Evolutionary conservation across 768 basidiomycete species (phyloP).

Genomic region (Strobilomyces confusus): DNA sequence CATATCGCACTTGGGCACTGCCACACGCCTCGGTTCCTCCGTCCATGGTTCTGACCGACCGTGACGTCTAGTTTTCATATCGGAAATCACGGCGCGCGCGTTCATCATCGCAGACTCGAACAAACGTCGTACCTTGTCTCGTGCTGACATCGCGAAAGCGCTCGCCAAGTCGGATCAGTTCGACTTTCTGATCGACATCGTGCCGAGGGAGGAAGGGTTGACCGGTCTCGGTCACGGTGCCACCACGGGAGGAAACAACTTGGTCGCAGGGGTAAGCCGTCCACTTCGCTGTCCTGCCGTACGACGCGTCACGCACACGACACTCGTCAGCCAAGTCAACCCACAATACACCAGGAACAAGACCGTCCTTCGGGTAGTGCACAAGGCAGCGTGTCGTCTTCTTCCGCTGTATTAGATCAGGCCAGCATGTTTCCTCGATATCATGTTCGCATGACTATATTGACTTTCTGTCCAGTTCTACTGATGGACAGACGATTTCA

Average conservation of each 20-base stretch:
- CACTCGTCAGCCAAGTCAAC: slow-evolving; percentile 22
- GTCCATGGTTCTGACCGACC: background rate
- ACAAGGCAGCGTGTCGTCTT: slow-evolving; percentile 18
- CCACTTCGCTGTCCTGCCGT: background rate
- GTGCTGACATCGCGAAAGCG: slow-evolving; percentile 91
- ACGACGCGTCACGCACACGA: background rate
- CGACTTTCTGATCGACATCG: slow-evolving; percentile 95
- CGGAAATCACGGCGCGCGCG: slow-evolving; percentile 93
- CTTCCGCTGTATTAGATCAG: slow-evolving; percentile 26
- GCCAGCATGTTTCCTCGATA: background rate
- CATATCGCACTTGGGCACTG: slow-evolving; percentile 2
- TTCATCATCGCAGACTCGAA: slow-evolving; percentile 95
- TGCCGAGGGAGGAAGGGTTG: slow-evolving; percentile 73
- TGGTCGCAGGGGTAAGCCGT: slow-evolving; percentile 26
- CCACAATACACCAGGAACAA: slow-evolving; percentile 21
- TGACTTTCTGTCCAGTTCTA: slow-evolving; percentile 19
- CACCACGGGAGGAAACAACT: slow-evolving; percentile 7
- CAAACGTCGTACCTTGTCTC: slow-evolving; percentile 92
- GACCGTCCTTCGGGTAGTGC: slow-evolving; percentile 19
- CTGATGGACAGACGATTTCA: slow-evolving; percentile 10
- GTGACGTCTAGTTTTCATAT: slow-evolving; percentile 75
- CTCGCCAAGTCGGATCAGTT: slow-evolving; percentile 93
- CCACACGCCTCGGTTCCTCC: background rate
- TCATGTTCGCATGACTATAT: background rate
- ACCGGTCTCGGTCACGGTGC: slow-evolving; percentile 19